A percentile compares a stretch with the other conserved stretches of the same genome.
phyloP scores from a whole-genome alignment of 805 yeast species.

The Torulaspora maleeae region DNA sequence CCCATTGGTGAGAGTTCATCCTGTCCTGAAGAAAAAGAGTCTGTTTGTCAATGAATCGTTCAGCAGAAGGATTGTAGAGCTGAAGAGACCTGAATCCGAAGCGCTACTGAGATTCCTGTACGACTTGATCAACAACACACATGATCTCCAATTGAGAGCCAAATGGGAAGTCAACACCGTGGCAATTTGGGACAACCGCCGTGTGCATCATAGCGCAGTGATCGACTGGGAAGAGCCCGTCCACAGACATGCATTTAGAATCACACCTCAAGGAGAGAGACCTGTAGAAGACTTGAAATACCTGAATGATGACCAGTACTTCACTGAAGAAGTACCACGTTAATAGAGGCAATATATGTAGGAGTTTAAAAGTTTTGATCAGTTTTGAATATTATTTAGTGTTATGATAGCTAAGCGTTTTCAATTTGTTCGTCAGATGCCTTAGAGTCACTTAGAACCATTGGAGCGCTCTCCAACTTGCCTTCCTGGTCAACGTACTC shows the following conservation, averaged over 20 bases:
- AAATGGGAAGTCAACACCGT: constrained; percentile 64
- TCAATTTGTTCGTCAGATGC: constrained; percentile 13
- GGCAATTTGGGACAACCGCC: constrained; percentile 74
- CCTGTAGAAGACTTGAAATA: constrained; percentile 50
- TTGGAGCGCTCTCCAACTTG: constrained; percentile 6
- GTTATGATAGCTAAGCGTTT: neutral
- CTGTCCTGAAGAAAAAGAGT: constrained; percentile 59
- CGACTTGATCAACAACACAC: constrained; percentile 46
- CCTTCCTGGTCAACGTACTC: constrained; percentile 1
- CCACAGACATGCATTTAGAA: constrained; percentile 65
- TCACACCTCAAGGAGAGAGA: constrained; percentile 69
- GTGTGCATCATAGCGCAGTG: constrained; percentile 60
- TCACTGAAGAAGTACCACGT: constrained; percentile 3
- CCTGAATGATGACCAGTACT: constrained; percentile 20
- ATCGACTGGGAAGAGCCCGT: constrained; percentile 65
- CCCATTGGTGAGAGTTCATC: constrained; percentile 67
- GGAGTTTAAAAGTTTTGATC: neutral
- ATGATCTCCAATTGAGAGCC: constrained; percentile 63
- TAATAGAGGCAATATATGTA: neutral
- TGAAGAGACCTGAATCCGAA: constrained; percentile 66
- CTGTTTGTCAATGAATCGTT: constrained; percentile 55
- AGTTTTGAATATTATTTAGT: constrained; percentile 2
- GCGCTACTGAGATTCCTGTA: constrained; percentile 52
- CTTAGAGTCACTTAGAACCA: constrained; percentile 12
- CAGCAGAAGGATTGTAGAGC: constrained; percentile 60